Base-by-base conservation (phyloP, 441 rosid species). In the Pelargonium myrrhifolium region DNA sequence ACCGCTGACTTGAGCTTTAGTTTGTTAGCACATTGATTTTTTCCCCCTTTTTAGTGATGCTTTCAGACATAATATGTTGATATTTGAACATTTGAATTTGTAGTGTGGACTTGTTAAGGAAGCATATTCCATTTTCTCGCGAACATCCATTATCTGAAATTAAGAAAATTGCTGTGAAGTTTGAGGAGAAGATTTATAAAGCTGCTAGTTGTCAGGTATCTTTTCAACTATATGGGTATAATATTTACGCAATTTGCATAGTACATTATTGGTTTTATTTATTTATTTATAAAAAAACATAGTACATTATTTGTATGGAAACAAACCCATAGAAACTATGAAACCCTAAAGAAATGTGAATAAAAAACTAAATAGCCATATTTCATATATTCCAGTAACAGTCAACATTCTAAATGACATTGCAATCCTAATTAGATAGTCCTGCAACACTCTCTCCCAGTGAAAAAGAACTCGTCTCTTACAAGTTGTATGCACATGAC, bases 41-140 rank as follows among this genome's bases (percentile, higher is more conserved):
- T 17, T 10, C 61, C n/a, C 20, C 39, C 47, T 37, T 63, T 21
- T 47, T 20, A 62, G 39, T 70, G 15, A 62, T 45, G 64, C 24
- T 9, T 64, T 21, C 68, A 73, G 76, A 68, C 22, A 53, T 53
- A 8, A 53, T 15, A 9, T 53, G 20, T 1, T 53, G 59, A 53
- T 35, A 17, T 11, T 53, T 53, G 20, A 53, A 15, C 59, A 18
- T 53, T 53, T 53, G 20, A 53, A 7, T 53, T 18, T 53, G 59
- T 53, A 53, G 59, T 17, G 64, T 73, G 76, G 76, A 73, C 14
- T 64, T 67, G 28, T 67, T 72, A 66, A 73, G 68, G 72, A 73
- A 35, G 31, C 72, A 63, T 37, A 31, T 55, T 47, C 72, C 72
- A 5, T 65, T 64, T 73, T 68, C 69, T 64, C 72, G 68, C 56